A percentile compares a stretch with the other conserved stretches of the same genome.
Evolutionary conservation across 371 early-diverging fungal species (phyloP).

Genomic region (Rhizopus sp.): DNA sequence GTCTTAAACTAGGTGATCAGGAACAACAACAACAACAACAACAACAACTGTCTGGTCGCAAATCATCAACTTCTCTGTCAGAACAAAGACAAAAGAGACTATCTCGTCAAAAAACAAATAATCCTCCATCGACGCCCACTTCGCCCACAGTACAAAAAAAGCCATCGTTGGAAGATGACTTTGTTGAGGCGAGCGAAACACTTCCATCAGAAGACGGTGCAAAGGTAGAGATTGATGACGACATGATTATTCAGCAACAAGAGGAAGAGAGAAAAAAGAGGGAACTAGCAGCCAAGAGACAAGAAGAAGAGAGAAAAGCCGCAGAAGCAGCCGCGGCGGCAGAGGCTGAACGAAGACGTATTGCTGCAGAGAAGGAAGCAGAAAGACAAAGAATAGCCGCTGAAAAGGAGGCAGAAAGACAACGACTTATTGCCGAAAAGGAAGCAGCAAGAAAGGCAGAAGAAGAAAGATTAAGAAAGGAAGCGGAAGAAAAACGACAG

Average conservation of each 20-base stretch:
- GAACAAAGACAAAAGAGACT: conserved; percentile 37
- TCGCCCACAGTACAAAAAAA: conserved; percentile 16
- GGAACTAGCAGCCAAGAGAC: conserved; percentile 1
- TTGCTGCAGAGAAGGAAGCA: conserved; percentile 18
- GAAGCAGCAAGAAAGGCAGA: conserved; percentile 15
- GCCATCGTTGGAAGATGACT: conserved; percentile 30
- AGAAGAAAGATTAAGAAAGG: conserved; percentile 17
- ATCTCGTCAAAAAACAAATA: conserved; percentile 34
- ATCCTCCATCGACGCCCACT: conserved; percentile 18
- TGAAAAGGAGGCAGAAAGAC: conserved; percentile 18
- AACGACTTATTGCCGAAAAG: conserved; percentile 3
- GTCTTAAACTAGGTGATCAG: conserved; percentile 41
- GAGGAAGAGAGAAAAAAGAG: conserved; percentile 14
- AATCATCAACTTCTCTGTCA: conserved; percentile 38
- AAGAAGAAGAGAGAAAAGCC: conserved; percentile 3
- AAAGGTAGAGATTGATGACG: conserved; percentile 3
- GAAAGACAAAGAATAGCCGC: conserved; percentile 13
- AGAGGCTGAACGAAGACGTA: conserved; percentile 8
- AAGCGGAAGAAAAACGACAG: conserved; percentile 17
- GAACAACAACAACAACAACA: no score
- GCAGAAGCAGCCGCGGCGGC: conserved; percentile 18
- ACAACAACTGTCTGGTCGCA: conserved; percentile 29
- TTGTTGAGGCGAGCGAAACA: conserved; percentile 39
- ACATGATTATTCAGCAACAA: background rate
- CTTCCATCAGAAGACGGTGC: conserved; percentile 18